Evolutionary conservation across 2,329 filamentous ascomycete genomes (phyloP), one percentile per base, ranked within the genome.

Genomic region (Colletotrichum musae): DNA sequence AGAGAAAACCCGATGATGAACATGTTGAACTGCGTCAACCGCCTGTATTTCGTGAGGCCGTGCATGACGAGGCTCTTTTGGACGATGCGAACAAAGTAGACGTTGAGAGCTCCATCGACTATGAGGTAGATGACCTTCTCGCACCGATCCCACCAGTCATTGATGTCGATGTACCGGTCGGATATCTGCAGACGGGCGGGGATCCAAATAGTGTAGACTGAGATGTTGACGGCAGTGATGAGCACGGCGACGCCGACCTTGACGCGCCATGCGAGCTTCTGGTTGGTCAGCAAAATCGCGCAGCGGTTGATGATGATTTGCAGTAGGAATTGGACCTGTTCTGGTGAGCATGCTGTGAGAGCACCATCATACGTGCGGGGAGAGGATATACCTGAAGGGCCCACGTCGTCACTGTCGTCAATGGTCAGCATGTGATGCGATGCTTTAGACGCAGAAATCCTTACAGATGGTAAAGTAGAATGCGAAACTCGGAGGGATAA

Each of bases 281-380:
- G 79, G 45, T 85, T 75, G 0, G 81, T 77, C 28, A 85, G 78
- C 6, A 88, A 77, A 0, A 88, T 76, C 0, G 81, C 78, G 3
- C 87, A 82, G 10, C 86, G 82, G 70, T 88, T 88, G 69, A 87
- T 82, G 70, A 88, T 87, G 47, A 88, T 88, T 64, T 87, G 85
- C 39, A 87, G 82, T 0, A 87, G 75, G 6, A 85, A 79, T 56
- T 88, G 86, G 10, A 87, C 80, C 71, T 85, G 56, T 13, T 41
- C 4, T 2, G 26, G 63, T 66, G 21, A 65, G 62, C 2, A 39
- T 36, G 6, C 15, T 18, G 28, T 7, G 2, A n/a, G 7, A 9
- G 6, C 2, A 45, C n/a, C 10, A 21, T 26, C 28, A n/a, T 15
- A 16, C 7, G 21, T 52, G 13, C n/a, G 18, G 9, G 18, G 16